Percentiles rank a stretch among this genome's conserved stretches.
Conservation (phyloP, 169 alveolate genomes). For the Eimeria falciformis region DNA sequence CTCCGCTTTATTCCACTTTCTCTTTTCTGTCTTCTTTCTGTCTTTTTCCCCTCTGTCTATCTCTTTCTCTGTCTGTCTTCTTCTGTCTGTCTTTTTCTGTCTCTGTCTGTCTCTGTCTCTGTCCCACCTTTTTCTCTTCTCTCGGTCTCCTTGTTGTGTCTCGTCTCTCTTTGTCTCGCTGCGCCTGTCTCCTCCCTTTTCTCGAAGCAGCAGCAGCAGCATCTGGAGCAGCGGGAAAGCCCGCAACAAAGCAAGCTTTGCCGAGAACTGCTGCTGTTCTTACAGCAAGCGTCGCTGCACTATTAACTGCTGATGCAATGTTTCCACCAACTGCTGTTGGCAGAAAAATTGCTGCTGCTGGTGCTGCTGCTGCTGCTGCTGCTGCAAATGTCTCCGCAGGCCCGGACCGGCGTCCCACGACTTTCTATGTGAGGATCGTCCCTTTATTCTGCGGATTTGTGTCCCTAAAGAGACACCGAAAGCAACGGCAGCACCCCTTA, state of each 20-base stretch:
- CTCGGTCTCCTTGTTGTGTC: background rate
- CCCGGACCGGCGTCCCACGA: constrained; percentile 49
- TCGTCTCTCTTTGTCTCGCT: background rate
- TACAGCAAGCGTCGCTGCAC: background rate
- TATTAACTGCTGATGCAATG: background rate
- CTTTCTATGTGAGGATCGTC: constrained; percentile 23
- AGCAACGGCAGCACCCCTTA: background rate
- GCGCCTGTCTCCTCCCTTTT: too few species aligned
- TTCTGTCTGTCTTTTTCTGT: too few species aligned
- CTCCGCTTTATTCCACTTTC: too few species aligned
- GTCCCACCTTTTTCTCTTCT: too few species aligned
- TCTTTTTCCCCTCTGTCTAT: too few species aligned
- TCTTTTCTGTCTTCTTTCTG: too few species aligned
- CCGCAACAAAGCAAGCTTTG: too few species aligned
- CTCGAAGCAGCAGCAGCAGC: too few species aligned
- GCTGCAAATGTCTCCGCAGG: constrained; percentile 36
- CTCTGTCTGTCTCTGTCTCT: too few species aligned
- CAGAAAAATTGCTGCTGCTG: background rate
- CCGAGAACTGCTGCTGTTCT: background rate
- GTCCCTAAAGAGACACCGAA: background rate
- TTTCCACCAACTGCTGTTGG: background rate
- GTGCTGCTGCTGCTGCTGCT: constrained; percentile 48
- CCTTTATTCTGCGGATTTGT: constrained; percentile 14
- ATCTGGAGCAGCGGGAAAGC: too few species aligned
- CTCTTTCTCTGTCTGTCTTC: too few species aligned